Evolutionary conservation across 345 rosid species (phyloP), one percentile per base, ranked within the genome.

Genomic region (Physaria fendleri): DNA sequence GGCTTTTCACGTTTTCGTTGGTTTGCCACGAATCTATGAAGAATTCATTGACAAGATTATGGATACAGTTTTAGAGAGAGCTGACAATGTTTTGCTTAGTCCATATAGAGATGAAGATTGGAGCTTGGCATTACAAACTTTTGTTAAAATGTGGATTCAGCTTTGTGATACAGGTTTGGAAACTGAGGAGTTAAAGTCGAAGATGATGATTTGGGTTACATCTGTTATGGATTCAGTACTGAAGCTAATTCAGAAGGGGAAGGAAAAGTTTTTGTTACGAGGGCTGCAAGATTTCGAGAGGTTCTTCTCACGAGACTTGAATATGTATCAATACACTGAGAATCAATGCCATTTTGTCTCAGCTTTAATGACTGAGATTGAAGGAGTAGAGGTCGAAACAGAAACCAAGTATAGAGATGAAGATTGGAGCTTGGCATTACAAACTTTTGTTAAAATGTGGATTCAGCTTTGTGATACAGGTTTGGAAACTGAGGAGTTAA

Each of bases 381-480:
- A 17, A n/a, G n/a, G n/a, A n/a, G n/a, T n/a, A 64, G 38, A 12
- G 6, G 13, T 55, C 1, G 54, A 55, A 27, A 2, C 39, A 37
- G 4, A 18, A 16, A 20, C 9, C 2, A 14, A 14, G 4, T 8
- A 1, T 16, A 15, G 53, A 11, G 56, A 30, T 32, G 27, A 32
- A 21, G 33, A 14, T 32, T 59, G 64, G 64, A 45, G 25, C 21
- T 59, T 59, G 8, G 54, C 54, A 18, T 33, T 59, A 34, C 8
- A 45, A 33, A 13, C 52, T 42, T 3, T 28, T 44, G 28, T 59
- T 0, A 42, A 30, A 13, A 2, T 29, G 29, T 41, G 41, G 10
- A 20, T 59, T 44, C 51, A 41, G 41, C 8, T 58, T 38, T 28
- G 18, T 5, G 41, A 13, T 20, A 5, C 5, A 6, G 52, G n/a